Evolutionary conservation across 805 yeast species (phyloP), one percentile per base, ranked within the genome.

Genomic region (Grigorovia transvaalensis): DNA sequence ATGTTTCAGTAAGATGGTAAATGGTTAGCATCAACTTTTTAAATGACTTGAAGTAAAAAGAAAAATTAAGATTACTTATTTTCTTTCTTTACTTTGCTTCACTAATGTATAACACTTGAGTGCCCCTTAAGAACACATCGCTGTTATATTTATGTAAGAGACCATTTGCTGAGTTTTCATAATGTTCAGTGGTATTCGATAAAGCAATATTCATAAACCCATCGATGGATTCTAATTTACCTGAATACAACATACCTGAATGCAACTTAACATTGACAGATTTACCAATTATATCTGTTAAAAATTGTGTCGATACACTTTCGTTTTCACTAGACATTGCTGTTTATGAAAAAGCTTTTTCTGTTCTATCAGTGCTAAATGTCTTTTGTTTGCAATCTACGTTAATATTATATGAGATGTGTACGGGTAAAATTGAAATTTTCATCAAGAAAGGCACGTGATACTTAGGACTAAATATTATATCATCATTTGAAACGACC

Each of bases 181-280:
- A 67, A 51, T 66, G 70, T 50, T 93, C 99, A 47, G 79, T 74
- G 4, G 95, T 81, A 54, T 82, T 77, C 51, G 85, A 88, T 57
- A 93, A 75, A 1, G 91, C 95, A 48, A 93, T 84, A 70, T 93
- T 93, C 96, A 93, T 89, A 72, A 83, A 93, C 9, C 98, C 98
- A 66, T 93, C 99, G 53, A 93, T 90, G 44, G 96, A 87, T 59
- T 87, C 91, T 56, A 87, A 75, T 48, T 61, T 70, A 57, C 91
- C 95, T 46, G 75, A 78, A 69, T 88, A 93, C 54, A 87, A 87
- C 55, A 90, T 82, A 13, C 96, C 98, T 40, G 93, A 86, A 64
- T 84, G 80, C 51, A 90, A 78, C 66, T 86, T 88, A 30, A 93
- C 96, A 43, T 83, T 71, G 20, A 93, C 97, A 17, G 79, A 72